These are phyloP conservation scores for Cercospora sesami DNA, from an alignment of 2,329 filamentous ascomycete species.

Conservation along the genomic window DNA sequence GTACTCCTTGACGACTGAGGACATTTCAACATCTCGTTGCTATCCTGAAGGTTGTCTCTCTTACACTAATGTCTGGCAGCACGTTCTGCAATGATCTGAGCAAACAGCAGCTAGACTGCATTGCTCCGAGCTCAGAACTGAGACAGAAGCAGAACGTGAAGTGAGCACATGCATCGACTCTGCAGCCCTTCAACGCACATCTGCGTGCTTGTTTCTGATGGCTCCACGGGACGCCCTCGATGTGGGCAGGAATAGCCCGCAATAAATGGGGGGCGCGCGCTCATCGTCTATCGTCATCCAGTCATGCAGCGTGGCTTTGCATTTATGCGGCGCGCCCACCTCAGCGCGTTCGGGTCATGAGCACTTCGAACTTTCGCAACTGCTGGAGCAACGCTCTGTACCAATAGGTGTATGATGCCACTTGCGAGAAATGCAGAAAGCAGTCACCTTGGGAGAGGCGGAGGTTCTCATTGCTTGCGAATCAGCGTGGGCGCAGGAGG, in stretches of 20 bases:
- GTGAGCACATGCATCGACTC: neutral
- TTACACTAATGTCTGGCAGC: neutral
- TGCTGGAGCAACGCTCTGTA: neutral
- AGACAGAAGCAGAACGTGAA: neutral
- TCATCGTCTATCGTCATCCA: neutral
- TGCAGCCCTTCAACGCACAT: neutral
- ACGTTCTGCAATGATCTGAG: neutral
- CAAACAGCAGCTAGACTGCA: neutral
- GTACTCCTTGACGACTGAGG: conserved; percentile 17
- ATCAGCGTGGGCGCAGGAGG: neutral
- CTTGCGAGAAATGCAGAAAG: neutral
- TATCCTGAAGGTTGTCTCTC: neutral
- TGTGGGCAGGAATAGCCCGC: neutral
- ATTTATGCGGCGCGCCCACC: neutral
- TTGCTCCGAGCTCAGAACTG: neutral
- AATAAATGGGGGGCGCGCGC: neutral
- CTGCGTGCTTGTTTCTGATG: neutral
- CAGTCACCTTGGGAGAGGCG: neutral
- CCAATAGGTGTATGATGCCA: neutral
- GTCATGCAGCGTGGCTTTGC: neutral
- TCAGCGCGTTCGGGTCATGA: neutral
- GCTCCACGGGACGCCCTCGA: neutral
- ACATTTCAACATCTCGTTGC: neutral
- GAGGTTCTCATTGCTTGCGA: neutral
- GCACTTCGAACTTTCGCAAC: neutral